These are phyloP conservation scores for Leccinum rimulosum DNA, from an alignment of 768 basidiomycete species.

Conservation along the genomic window DNA sequence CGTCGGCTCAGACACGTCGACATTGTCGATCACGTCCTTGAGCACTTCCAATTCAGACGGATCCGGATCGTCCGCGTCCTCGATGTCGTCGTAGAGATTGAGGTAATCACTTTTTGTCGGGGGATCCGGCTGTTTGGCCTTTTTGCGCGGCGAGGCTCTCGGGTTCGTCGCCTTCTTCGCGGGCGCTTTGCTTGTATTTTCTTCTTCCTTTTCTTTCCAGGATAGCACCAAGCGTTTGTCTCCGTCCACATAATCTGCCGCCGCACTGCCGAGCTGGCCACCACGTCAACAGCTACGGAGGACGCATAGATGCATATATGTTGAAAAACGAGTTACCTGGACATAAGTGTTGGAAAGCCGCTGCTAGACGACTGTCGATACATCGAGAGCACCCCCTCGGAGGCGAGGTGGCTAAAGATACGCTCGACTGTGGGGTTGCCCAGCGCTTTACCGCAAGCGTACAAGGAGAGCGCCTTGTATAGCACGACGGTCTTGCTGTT, in stretches of 20 bases:
- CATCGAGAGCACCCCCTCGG: slow-evolving; percentile 46
- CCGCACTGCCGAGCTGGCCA: slow-evolving; percentile 18
- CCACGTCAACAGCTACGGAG: slow-evolving; percentile 1
- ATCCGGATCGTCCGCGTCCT: slow-evolving; percentile 23
- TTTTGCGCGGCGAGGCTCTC: slow-evolving; percentile 14
- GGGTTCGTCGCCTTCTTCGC: slow-evolving; percentile 8
- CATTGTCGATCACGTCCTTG: slow-evolving; percentile 10
- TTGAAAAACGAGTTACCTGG: slow-evolving; percentile 35
- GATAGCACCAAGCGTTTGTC: slow-evolving; percentile 20
- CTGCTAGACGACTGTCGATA: slow-evolving; percentile 43
- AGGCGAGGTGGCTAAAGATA: slow-evolving; percentile 56
- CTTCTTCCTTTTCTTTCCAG: slow-evolving; percentile 26
- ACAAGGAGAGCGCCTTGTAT: slow-evolving; percentile 46
- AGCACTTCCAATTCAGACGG: slow-evolving; percentile 17
- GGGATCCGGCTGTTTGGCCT: slow-evolving; percentile 19
- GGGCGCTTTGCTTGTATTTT: neutral
- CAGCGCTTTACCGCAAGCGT: slow-evolving; percentile 54
- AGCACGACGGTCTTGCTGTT: slow-evolving; percentile 42
- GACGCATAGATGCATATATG: neutral
- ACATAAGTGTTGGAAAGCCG: slow-evolving; percentile 55
- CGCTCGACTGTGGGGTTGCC: slow-evolving; percentile 58
- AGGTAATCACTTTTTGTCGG: neutral
- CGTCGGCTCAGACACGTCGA: neutral
- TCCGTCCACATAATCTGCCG: slow-evolving; percentile 21
- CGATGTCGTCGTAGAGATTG: slow-evolving; percentile 30